Percentiles rank a stretch among this genome's conserved stretches.
These are phyloP conservation scores for Apiospora kogelbergensis DNA, from an alignment of 2,329 filamentous ascomycete species.

Conservation along the genomic window DNA sequence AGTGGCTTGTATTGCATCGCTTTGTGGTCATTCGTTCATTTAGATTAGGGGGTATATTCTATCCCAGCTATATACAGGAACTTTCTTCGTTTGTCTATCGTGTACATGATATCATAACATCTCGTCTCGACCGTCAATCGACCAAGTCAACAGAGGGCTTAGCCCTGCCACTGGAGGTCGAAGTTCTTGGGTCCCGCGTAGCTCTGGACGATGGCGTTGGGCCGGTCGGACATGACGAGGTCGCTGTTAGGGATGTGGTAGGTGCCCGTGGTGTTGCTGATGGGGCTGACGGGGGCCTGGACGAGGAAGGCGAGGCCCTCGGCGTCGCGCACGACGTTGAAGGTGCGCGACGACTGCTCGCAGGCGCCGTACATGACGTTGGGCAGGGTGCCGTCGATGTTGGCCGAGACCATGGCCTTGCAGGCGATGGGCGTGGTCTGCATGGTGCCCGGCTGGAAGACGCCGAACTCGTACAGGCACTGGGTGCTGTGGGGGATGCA, in stretches of 20 bases:
- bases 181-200: not conserved
- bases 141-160: not conserved
- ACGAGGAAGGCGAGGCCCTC: not conserved
- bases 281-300: not conserved
- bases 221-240: constrained; percentile 4
- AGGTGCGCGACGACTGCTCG: constrained; percentile 6
- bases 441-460: constrained; percentile 3
- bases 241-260: constrained; percentile 8
- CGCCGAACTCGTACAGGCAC: constrained; percentile 4
- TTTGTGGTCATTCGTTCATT: not conserved
- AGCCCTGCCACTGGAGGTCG: not conserved
- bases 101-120: not conserved
- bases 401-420: not conserved
- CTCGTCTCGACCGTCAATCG: too few species aligned
- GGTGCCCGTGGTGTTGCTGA: not conserved
- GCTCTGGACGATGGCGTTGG: not conserved
- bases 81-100: not conserved
- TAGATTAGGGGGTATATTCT: not conserved
- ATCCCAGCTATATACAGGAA: not conserved
- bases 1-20: not conserved
- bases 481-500: constrained; percentile 5
- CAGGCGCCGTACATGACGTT: not conserved
- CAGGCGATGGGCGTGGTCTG: constrained; percentile 3
- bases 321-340: constrained; percentile 8
- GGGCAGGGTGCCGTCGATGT: not conserved